Evolutionary conservation across 2,329 filamentous ascomycete genomes (phyloP).

Genomic region (Aureobasidium sp.): DNA sequence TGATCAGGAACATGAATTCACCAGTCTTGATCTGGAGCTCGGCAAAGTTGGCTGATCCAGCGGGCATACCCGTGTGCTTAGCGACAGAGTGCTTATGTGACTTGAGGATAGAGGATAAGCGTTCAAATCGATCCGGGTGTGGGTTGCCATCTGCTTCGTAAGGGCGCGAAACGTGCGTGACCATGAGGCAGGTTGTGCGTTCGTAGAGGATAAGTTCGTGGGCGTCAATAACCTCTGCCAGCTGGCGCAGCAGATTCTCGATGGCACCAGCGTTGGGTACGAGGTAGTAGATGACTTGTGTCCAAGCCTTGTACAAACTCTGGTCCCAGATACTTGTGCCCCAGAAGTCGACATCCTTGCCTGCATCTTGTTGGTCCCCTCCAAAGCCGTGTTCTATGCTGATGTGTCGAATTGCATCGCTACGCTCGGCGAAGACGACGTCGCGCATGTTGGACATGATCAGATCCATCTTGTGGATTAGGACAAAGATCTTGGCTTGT

Average conservation of each 20-base stretch:
- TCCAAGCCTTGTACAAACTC: constrained; percentile 96
- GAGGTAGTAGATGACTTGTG: constrained; percentile 92
- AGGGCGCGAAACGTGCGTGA: constrained; percentile 80
- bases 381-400: constrained; percentile 57
- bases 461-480: constrained; percentile 98
- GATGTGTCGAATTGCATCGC: constrained; percentile 67
- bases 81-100: constrained; percentile 82
- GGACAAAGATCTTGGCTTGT: constrained; percentile 77
- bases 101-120: constrained; percentile 95
- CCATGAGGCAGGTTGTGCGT: constrained; percentile 88
- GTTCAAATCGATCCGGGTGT: constrained; percentile 86
- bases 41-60: constrained; percentile 72
- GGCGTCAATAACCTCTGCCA: constrained; percentile 81
- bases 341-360: constrained; percentile 65
- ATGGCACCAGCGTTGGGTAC: constrained; percentile 91
- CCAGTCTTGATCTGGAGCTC: constrained; percentile 74
- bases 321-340: constrained; percentile 98
- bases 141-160: constrained; percentile 68
- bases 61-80: constrained; percentile 72
- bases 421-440: constrained; percentile 76
- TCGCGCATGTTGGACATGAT: constrained; percentile 74
- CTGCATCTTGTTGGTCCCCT: constrained; percentile 22
- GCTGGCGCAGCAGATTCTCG: constrained; percentile 72
- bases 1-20: constrained; percentile 87
- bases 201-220: constrained; percentile 94